Conservation (phyloP, 371 early-diverging fungal species). For the Sporodiniella umbellata region DNA sequence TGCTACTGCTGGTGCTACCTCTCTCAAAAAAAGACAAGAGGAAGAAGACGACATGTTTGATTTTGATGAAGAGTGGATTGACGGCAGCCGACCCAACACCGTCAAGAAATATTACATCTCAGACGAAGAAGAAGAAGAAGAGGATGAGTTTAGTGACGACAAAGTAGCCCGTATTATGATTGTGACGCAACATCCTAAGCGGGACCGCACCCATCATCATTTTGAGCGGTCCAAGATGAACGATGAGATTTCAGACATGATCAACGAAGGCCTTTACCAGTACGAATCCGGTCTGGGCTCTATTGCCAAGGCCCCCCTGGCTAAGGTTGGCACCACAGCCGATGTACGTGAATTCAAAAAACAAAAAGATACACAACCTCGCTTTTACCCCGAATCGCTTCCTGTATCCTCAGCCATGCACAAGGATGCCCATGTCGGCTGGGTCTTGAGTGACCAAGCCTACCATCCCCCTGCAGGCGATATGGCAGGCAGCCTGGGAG, state of each 20-base stretch:
- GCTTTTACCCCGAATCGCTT: conserved; percentile 59
- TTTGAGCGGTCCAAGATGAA: conserved; percentile 82
- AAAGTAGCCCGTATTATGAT: conserved; percentile 86
- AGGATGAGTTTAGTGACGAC: conserved; percentile 82
- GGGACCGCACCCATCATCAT: conserved; percentile 68
- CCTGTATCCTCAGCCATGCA: conserved; percentile 39
- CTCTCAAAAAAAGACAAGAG: too few species aligned
- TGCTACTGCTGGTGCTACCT: too few species aligned
- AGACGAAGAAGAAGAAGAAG: conserved; percentile 56
- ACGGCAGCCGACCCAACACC: conserved; percentile 52
- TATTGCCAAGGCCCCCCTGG: conserved; percentile 24
- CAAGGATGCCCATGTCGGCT: conserved; percentile 86
- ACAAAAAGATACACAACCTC: conserved; percentile 12
- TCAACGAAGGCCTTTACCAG: conserved; percentile 90
- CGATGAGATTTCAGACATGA: conserved; percentile 87
- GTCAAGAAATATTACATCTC: conserved; percentile 64
- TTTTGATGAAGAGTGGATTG: conserved; percentile 66
- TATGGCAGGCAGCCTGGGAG: conserved; percentile 36
- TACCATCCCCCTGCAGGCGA: conserved; percentile 43
- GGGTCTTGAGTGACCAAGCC: conserved; percentile 66
- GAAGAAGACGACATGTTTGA: conserved; percentile 77
- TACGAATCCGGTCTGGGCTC: conserved; percentile 76
- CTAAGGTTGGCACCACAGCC: conserved; percentile 67
- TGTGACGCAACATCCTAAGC: conserved; percentile 78
- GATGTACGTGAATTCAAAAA: conserved; percentile 56